Conservation (phyloP, 1,139 yeast genomes). For the Petasospora rhodanensis region DNA sequence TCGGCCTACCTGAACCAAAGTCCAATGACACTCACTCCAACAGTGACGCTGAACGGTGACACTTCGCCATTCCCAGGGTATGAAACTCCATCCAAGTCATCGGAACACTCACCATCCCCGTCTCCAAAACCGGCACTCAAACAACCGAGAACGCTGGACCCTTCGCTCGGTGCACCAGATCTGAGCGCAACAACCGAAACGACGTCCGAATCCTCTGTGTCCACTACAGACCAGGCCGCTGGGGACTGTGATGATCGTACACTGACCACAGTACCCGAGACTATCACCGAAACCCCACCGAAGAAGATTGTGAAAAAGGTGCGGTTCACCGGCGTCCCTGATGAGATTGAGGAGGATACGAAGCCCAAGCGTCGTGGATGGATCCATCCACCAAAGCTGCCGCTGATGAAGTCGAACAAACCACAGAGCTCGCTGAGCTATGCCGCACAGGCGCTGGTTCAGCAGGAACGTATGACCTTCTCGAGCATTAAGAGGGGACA, state of each 20-base stretch:
- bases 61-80: neutral
- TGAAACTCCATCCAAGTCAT: slow-evolving; percentile 1
- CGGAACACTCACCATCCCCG: too few relatives aligned
- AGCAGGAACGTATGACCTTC: slow-evolving; percentile 23
- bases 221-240: slow-evolving; percentile 1
- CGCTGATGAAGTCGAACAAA: slow-evolving; percentile 5
- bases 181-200: slow-evolving; percentile 6
- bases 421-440: slow-evolving; percentile 12
- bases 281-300: slow-evolving; percentile 1
- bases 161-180: slow-evolving; percentile 1
- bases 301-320: slow-evolving; percentile 18
- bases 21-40: neutral
- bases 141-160: slow-evolving; percentile 1
- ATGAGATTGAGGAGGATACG: slow-evolving; percentile 14
- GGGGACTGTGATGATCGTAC: slow-evolving; percentile 4
- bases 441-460: slow-evolving; percentile 23
- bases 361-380: slow-evolving; percentile 22
- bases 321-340: slow-evolving; percentile 26
- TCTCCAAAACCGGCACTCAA: neutral
- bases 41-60: slow-evolving; percentile 1
- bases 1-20: neutral
- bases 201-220: slow-evolving; percentile 12
- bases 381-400: slow-evolving; percentile 20
- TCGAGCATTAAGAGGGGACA: slow-evolving; percentile 21
- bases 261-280: slow-evolving; percentile 4